These are phyloP conservation scores for Hamamelis virginiana DNA, from an alignment of 164 flowering plant species.

Conservation along the genomic window DNA sequence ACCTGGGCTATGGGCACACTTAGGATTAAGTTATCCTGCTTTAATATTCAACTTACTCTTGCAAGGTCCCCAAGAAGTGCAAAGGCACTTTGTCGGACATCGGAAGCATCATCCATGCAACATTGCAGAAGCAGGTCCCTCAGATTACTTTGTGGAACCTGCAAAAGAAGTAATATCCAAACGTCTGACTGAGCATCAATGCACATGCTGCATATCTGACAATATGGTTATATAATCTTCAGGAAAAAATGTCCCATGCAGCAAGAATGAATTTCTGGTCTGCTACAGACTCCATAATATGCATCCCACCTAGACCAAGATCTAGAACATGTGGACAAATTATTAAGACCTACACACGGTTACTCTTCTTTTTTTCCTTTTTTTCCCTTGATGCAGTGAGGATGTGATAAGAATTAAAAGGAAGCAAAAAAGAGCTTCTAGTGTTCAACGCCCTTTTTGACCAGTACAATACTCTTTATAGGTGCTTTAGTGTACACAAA, in stretches of 20 bases:
- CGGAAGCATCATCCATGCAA: conserved; percentile 87
- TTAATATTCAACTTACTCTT: conserved; percentile 76
- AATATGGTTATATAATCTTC: neutral
- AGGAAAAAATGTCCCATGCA: neutral
- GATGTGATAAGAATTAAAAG: too few relatives aligned
- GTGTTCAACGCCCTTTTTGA: neutral
- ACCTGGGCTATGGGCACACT: neutral
- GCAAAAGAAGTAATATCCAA: conserved; percentile 6
- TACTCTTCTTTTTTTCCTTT: neutral
- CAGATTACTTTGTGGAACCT: conserved; percentile 83
- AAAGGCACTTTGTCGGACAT: conserved; percentile 93
- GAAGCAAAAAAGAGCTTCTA: neutral
- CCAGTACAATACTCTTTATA: too few relatives aligned
- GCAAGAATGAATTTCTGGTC: neutral
- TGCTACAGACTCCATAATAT: neutral
- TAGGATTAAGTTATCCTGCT: neutral
- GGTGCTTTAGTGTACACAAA: too few relatives aligned
- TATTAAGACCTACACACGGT: neutral
- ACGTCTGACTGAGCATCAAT: neutral
- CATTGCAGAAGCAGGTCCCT: conserved; percentile 91
- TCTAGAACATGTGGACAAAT: neutral
- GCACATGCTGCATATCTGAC: neutral
- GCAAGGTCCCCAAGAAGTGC: conserved; percentile 99
- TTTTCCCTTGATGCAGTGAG: too few relatives aligned
- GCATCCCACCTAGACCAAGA: neutral